Percentiles rank a stretch among this genome's conserved stretches.
phyloP scores from a whole-genome alignment of 176 grass and related monocot genomes.

The Juncus inflexus region DNA sequence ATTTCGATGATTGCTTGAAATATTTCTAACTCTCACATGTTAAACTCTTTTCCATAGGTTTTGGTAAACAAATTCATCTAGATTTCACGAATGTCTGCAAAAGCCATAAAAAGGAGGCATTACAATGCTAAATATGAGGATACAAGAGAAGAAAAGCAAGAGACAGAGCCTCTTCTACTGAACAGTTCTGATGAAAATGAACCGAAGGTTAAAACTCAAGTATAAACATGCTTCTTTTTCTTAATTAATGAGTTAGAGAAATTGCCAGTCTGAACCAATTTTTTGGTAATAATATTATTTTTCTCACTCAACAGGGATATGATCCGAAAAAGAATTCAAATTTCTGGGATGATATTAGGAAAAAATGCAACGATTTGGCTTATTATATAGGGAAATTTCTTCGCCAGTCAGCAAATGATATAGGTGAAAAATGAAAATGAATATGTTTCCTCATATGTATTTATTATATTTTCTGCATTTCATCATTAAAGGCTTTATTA shows the following conservation, averaged over 20 bases:
- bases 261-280: not conserved
- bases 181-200: not conserved
- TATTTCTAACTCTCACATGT: too few species aligned
- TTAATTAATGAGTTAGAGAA: too few species aligned
- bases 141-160: conserved; percentile 9
- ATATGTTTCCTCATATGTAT: not conserved
- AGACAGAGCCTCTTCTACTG: conserved; percentile 11
- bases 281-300: not conserved
- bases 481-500: too few species aligned
- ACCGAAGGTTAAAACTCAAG: conserved; percentile 4
- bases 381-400: not conserved
- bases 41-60: not conserved
- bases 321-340: conserved; percentile 12
- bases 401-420: conserved; percentile 2
- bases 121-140: not conserved
- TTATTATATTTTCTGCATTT: too few species aligned
- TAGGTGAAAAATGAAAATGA: too few species aligned
- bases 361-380: not conserved
- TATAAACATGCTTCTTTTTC: not conserved
- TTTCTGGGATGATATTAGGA: conserved; percentile 12
- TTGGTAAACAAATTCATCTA: conserved; percentile 2
- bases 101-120: conserved; percentile 10
- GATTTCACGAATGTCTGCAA: conserved; percentile 4
- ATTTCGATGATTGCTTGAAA: too few species aligned
- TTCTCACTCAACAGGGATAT: conserved; percentile 11